Base-by-base conservation (phyloP, 805 yeast genomes). In the Saturnispora silvae region DNA sequence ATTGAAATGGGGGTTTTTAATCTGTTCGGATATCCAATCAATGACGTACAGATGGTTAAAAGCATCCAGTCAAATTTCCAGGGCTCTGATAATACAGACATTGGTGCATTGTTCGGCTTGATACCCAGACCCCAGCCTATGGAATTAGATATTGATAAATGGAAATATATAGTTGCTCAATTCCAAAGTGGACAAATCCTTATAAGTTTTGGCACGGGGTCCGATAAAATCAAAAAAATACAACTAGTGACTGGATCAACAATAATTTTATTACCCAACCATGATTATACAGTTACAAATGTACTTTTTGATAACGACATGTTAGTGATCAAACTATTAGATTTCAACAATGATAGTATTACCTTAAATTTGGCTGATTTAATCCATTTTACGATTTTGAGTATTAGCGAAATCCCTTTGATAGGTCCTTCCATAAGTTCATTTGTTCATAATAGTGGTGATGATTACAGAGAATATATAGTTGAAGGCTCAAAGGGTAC, bases 131-230 rank as follows among this genome's bases (percentile, higher is more conserved):
- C 39, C 14, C 19, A 31, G 9, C 20, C 28, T 7, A 30, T 36
- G 34, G 25, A 24, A 2, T 24, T 36, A 14, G 20, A 26, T 23
- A 7, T 17, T 4, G 13, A 31, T 2, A 26, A 36, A 15, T 36
- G 39, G 39, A n/a, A n/a, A n/a, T n/a, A n/a, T n/a, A n/a, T n/a
- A n/a, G n/a, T n/a, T n/a, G n/a, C n/a, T n/a, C n/a, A n/a, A n/a
- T n/a, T n/a, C n/a, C n/a, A n/a, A n/a, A n/a, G n/a, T n/a, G n/a
- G 39, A 10, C 17, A 25, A 11, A 23, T 27, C 24, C 9, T 36
- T 4, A 23, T 36, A 15, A 34, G 34, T 18, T 36, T 36, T 24
- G 39, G 39, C 17, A 36, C 39, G 9, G 25, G 34, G 24, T 36
- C 26, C 14, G 9, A 18, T 8, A 31, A 30, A 13, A 5, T 31